phyloP scores from a whole-genome alignment of 139 green algal genomes.

The Ostreobium quekettii region DNA sequence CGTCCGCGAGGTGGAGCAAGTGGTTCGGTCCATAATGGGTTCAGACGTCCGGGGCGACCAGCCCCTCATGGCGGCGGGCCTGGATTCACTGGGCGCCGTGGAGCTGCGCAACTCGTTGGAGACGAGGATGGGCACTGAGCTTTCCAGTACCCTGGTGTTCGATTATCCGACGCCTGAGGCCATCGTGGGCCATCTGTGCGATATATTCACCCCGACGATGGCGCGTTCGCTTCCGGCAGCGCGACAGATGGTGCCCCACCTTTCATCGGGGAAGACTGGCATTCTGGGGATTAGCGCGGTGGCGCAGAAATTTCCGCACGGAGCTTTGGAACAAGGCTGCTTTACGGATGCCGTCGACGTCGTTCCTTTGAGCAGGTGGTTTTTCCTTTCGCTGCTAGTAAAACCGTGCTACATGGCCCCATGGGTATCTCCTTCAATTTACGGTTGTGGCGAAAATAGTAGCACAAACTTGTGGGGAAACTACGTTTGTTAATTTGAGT shows the following conservation, averaged over 20 bases:
- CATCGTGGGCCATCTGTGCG: neutral
- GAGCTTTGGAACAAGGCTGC: too few species aligned
- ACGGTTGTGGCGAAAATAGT: too few species aligned
- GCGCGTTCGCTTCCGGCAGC: neutral
- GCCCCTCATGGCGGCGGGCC: constrained; percentile 47
- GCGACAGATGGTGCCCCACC: neutral
- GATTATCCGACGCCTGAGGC: constrained; percentile 40
- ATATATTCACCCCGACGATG: too few species aligned
- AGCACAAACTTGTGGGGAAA: too few species aligned
- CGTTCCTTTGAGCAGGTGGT: too few species aligned
- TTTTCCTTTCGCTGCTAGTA: too few species aligned
- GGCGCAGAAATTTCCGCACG: too few species aligned
- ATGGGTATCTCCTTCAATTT: too few species aligned
- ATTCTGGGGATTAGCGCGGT: neutral
- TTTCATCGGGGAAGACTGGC: neutral
- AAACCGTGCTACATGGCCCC: too few species aligned
- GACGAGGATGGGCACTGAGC: constrained; percentile 25
- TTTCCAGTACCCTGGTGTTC: constrained; percentile 51
- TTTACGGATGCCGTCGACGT: too few species aligned
- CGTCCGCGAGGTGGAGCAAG: constrained; percentile 6
- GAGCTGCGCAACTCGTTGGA: constrained; percentile 53
- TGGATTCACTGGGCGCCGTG: constrained; percentile 50
- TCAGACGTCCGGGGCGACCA: constrained; percentile 9
- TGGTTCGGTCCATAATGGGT: constrained; percentile 18
- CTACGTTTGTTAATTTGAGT: too few species aligned